Evolutionary conservation across 2,329 filamentous ascomycete species (phyloP), one percentile per base, ranked within the genome.

Genomic region (Sordariomycetes sp.): DNA sequence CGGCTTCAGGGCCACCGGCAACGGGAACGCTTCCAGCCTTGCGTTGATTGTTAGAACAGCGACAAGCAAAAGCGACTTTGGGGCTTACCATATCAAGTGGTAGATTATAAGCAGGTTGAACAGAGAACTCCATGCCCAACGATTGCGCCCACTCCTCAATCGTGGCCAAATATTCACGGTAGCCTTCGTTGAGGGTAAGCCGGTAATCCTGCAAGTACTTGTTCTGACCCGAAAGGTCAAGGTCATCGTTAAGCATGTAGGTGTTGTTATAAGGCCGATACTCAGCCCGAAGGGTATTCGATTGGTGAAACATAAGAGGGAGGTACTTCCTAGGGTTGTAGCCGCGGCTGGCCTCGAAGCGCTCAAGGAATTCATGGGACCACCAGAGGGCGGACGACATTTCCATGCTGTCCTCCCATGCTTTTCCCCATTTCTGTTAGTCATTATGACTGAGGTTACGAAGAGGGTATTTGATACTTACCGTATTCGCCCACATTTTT

Each of bases 71-170:
- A n/a, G n/a, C n/a, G n/a, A n/a, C n/a, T n/a, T n/a, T n/a, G n/a
- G n/a, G n/a, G n/a, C 37, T 16, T 16, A 43, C 37, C 37, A 43
- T 43, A 6, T 43, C 37, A 4, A 43, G 37, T n/a, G 37, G 37
- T 4, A 43, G 37, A 16, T 43, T 43, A 16, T 43, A 43, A 3
- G 37, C 37, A n/a, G 18, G 18, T 10, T 43, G 18, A 16, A 88
- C 75, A 97, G 94, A 50, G 70, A 67, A n/a, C n/a, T n/a, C n/a
- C n/a, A n/a, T n/a, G n/a, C n/a, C n/a, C n/a, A n/a, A n/a, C n/a
- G n/a, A n/a, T n/a, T n/a, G n/a, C n/a, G n/a, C n/a, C n/a, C n/a
- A n/a, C n/a, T n/a, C n/a, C n/a, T n/a, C n/a, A n/a, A n/a, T n/a
- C n/a, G n/a, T n/a, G n/a, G n/a, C n/a, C n/a, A n/a, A n/a, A n/a